phyloP scores from a whole-genome alignment of 257 asterid genomes.

The Lycium ferocissimum region DNA sequence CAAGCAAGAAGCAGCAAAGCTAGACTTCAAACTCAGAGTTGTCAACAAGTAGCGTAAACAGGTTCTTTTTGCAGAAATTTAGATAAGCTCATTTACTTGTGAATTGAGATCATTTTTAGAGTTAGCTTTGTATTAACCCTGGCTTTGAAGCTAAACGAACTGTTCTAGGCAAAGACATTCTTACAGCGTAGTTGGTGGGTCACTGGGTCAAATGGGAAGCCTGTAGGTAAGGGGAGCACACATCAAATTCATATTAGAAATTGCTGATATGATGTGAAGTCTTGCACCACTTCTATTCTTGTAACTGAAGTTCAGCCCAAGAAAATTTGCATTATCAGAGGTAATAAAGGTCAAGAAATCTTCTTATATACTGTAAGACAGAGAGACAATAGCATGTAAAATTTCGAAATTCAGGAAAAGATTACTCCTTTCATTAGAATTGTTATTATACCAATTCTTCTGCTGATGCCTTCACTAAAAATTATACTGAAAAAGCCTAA shows the following conservation, averaged over 20 bases:
- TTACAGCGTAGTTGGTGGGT: background rate
- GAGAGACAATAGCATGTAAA: background rate
- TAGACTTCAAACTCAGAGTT: slow-evolving; percentile 21
- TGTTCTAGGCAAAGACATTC: background rate
- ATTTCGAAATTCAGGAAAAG: background rate
- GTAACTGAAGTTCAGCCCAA: background rate
- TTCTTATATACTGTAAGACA: background rate
- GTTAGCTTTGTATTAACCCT: background rate
- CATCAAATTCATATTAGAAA: background rate
- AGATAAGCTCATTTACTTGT: background rate
- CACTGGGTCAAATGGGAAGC: background rate
- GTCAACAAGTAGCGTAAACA: slow-evolving; percentile 3
- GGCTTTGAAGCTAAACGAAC: background rate
- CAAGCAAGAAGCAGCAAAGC: slow-evolving; percentile 26
- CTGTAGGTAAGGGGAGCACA: background rate
- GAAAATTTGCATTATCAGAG: background rate
- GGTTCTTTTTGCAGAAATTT: background rate
- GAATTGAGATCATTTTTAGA: slow-evolving; percentile 16
- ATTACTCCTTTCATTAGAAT: background rate
- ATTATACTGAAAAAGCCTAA: background rate
- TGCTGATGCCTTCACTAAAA: background rate
- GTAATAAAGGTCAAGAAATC: background rate
- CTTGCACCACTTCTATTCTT: background rate
- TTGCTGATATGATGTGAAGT: background rate
- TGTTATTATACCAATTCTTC: background rate